Percentiles rank a stretch among this genome's conserved stretches.
phyloP scores from a whole-genome alignment of 2,329 filamentous ascomycete genomes.

The Scedosporium apiospermum region DNA sequence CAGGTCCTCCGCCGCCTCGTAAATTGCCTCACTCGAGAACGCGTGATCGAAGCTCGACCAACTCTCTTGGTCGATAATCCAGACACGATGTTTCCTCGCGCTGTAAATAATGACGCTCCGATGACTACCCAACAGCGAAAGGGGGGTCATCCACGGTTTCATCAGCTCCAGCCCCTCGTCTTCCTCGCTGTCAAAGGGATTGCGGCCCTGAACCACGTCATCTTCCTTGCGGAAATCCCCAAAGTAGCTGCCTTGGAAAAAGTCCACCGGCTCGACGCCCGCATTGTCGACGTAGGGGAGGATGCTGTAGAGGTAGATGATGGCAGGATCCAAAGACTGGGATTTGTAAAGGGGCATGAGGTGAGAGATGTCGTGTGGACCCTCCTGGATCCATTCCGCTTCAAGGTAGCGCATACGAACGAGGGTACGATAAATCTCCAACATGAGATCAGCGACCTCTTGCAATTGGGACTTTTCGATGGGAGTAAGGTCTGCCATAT shows the following conservation, averaged over 20 bases:
- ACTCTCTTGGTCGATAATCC: constrained; percentile 11
- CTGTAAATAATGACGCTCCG: constrained; percentile 16
- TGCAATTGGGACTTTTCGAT: constrained; percentile 10
- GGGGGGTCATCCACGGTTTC: constrained; percentile 17
- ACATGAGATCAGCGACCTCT: constrained; percentile 17
- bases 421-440: constrained; percentile 18
- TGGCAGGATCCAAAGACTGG: constrained; percentile 10
- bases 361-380: constrained; percentile 13
- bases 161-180: constrained; percentile 12
- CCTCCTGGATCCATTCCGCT: constrained; percentile 11
- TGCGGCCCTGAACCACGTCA: background rate
- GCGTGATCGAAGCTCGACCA: constrained; percentile 2
- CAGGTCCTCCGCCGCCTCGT: background rate
- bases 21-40: background rate
- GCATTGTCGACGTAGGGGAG: constrained; percentile 14
- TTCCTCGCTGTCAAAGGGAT: constrained; percentile 11
- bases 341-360: background rate
- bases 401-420: constrained; percentile 18
- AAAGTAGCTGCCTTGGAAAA: constrained; percentile 3
- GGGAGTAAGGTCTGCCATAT: background rate
- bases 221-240: background rate
- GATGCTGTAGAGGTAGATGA: constrained; percentile 18
- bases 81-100: constrained; percentile 14
- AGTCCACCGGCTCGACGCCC: constrained; percentile 6
- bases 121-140: constrained; percentile 15